These are phyloP conservation scores for Naganishia randhawae DNA, from an alignment of 768 basidiomycete species.

Conservation along the genomic window DNA sequence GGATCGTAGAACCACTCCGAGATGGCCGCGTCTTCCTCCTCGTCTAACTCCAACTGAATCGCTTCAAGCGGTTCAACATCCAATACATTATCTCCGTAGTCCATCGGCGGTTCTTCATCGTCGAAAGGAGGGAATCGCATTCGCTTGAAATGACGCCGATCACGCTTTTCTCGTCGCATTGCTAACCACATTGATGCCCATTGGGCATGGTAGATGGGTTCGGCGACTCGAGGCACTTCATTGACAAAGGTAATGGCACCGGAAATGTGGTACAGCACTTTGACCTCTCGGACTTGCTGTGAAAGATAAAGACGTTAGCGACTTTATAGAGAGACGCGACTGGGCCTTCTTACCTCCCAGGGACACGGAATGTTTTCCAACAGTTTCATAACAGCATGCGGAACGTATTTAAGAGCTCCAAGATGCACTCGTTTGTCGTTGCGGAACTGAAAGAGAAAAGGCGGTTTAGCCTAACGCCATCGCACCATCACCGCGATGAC, in stretches of 20 bases:
- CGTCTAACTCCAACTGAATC: constrained; percentile 91
- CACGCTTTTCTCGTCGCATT: constrained; percentile 97
- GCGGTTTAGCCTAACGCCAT: background rate
- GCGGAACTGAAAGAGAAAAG: constrained; percentile 58
- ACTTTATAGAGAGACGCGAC: background rate
- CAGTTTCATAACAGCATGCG: constrained; percentile 98
- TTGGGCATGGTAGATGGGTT: constrained; percentile 96
- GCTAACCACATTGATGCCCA: constrained; percentile 99
- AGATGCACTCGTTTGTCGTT: constrained; percentile 99
- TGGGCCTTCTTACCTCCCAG: constrained; percentile 61
- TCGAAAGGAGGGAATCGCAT: constrained; percentile 99
- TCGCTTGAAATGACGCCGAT: constrained; percentile 97
- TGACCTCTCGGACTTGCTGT: constrained; percentile 91
- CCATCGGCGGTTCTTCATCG: constrained; percentile 96
- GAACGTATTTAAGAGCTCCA: constrained; percentile 90
- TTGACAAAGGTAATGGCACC: constrained; percentile 99
- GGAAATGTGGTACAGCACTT: constrained; percentile 96
- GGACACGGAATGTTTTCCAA: constrained; percentile 96
- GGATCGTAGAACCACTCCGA: constrained; percentile 99
- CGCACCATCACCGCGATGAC: background rate
- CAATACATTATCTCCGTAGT: constrained; percentile 97
- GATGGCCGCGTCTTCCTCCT: constrained; percentile 84
- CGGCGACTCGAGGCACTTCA: constrained; percentile 92
- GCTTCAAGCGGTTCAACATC: constrained; percentile 97
- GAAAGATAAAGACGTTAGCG: constrained; percentile 40